Evolutionary conservation across 768 basidiomycete species (phyloP).

Genomic region (Hericium alpestre): DNA sequence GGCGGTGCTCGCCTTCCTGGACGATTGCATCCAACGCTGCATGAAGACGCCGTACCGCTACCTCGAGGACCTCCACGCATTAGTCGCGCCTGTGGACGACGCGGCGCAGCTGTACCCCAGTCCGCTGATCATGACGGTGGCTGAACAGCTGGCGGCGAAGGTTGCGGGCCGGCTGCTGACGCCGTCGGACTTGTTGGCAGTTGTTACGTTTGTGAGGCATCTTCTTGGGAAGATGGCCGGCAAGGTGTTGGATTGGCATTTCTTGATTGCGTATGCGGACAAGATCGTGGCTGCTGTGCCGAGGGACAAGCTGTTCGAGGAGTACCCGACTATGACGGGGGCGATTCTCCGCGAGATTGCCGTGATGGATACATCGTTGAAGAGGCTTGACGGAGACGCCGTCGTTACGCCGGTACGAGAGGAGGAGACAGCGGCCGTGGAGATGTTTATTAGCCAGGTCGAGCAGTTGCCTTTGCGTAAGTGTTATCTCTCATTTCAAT

Average conservation of each 20-base stretch:
- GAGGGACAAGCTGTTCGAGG: slow-evolving; percentile 21
- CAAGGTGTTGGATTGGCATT: slow-evolving; percentile 37
- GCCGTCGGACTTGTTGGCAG: slow-evolving; percentile 51
- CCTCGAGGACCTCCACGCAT: slow-evolving; percentile 53
- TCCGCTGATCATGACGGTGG: slow-evolving; percentile 67
- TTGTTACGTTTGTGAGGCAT: slow-evolving; percentile 55
- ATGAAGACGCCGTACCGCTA: slow-evolving; percentile 79
- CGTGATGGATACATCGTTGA: slow-evolving; percentile 29
- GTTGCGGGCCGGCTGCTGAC: slow-evolving; percentile 41
- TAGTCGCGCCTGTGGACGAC: slow-evolving; percentile 15
- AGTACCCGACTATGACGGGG: slow-evolving; percentile 14
- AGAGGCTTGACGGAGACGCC: slow-evolving; percentile 16
- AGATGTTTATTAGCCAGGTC: slow-evolving; percentile 35
- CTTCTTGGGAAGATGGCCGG: slow-evolving; percentile 47
- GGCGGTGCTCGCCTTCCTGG: slow-evolving; percentile 57
- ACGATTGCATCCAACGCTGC: slow-evolving; percentile 78
- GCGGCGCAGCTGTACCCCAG: slow-evolving; percentile 35
- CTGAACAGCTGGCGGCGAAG: slow-evolving; percentile 72
- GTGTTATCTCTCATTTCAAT: not conserved
- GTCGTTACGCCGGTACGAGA: not conserved
- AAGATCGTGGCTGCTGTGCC: slow-evolving; percentile 29
- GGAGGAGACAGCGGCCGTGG: slow-evolving; percentile 15
- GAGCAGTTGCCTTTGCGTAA: slow-evolving; percentile 37
- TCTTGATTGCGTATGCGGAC: slow-evolving; percentile 23
- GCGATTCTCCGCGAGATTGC: slow-evolving; percentile 37